Percentiles rank a stretch among this genome's conserved stretches.
Evolutionary conservation across 192 early-diverging fungal genomes (phyloP).

Genomic region (Linnemannia zychae): DNA sequence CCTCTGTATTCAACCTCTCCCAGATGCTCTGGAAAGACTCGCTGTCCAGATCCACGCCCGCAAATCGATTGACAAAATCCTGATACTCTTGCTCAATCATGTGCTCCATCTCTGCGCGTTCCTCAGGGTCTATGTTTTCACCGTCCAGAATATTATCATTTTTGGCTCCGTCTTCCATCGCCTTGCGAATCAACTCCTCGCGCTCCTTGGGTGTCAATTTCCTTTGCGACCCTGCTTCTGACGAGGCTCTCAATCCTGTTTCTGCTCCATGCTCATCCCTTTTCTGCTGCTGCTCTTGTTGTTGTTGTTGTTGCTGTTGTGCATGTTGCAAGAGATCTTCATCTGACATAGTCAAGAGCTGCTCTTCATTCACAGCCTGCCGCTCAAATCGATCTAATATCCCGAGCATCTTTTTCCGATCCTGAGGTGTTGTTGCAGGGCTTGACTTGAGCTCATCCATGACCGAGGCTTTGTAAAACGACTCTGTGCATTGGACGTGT

Average conservation of each 20-base stretch:
- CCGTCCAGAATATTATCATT: neutral
- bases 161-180: constrained; percentile 36
- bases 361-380: constrained; percentile 44
- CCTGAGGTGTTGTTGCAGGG: constrained; percentile 49
- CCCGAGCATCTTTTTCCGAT: constrained; percentile 65
- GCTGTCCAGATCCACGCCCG: constrained; percentile 59
- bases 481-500: constrained; percentile 67
- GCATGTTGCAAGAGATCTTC: constrained; percentile 36
- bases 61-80: constrained; percentile 61
- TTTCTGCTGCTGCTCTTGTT: neutral
- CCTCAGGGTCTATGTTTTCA: constrained; percentile 8
- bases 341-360: constrained; percentile 40
- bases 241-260: neutral
- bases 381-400: constrained; percentile 64
- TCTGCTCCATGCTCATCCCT: neutral
- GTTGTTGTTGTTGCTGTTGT: neutral
- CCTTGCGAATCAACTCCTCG: constrained; percentile 33
- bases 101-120: constrained; percentile 20
- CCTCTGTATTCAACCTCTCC: constrained; percentile 58
- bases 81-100: constrained; percentile 35
- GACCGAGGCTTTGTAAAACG: constrained; percentile 72
- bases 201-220: constrained; percentile 38
- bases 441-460: constrained; percentile 64
- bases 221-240: neutral
- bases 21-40: constrained; percentile 63